Evolutionary conservation across 345 rosid species (phyloP), one percentile per base, ranked within the genome.

Genomic region (Rhodomyrtus tomentosa): DNA sequence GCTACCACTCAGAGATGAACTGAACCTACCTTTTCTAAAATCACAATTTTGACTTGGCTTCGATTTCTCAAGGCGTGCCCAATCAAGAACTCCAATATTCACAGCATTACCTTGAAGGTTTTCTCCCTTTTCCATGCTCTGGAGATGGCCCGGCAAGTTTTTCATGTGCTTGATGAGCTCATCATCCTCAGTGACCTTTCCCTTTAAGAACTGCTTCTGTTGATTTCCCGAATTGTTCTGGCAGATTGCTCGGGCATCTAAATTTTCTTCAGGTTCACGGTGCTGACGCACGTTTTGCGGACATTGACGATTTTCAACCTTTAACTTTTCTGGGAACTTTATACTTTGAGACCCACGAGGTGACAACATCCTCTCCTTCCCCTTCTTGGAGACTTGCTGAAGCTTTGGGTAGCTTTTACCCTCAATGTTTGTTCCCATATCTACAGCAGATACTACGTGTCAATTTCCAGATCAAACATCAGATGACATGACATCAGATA

Each of bases 71-170:
- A 96, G 87, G 81, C 91, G 89, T 22, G 88, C 87, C 99, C 98
- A 94, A 87, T 96, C 99, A 87, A 96, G 87, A 87, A 96, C 99
- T 76, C 99, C 98, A 54, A 95, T 91, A 90, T 93, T 93, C 89
- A 95, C 85, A 84, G 91, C 96, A 85, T 93, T 93, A 80, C 88
- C 96, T 68, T 92, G 92, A 15, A 85, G 24, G n/a, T 87, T 88
- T 79, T 90, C 93, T 52, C 86, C 88, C 73, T 68, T 91, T 58
- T 93, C 94, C 82, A 89, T 36, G 29, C 85, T 89, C 90, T 93
- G 95, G 84, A 94, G 95, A 89, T 92, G 95, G 86, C 87, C 87
- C 3, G 98, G 96, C 91, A 96, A 87, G 86, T 91, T 88, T 1
- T 97, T 93, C 98, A 96, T 96, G 87, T 94, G 90, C 88, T 87